Evolutionary conservation across 768 basidiomycete genomes (phyloP).

Genomic region (Mycena belliarum): DNA sequence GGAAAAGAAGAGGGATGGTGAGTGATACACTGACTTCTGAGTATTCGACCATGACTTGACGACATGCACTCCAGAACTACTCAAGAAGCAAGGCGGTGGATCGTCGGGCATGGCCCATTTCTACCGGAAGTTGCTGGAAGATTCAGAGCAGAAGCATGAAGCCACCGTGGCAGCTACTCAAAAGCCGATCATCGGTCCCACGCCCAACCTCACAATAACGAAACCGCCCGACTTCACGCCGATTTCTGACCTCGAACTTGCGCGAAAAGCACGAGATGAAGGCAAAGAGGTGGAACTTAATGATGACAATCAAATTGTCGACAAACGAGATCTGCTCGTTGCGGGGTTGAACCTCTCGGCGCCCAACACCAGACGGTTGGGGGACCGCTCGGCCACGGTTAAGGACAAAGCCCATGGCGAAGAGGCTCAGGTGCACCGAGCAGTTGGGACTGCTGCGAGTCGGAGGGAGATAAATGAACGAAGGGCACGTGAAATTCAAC

Average conservation of each 20-base stretch:
- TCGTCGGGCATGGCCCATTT: conserved; percentile 85
- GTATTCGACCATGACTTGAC: neutral
- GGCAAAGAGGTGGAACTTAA: conserved; percentile 92
- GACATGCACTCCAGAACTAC: conserved; percentile 46
- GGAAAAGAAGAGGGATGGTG: conserved; percentile 86
- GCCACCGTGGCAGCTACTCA: conserved; percentile 81
- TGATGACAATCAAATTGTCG: conserved; percentile 96
- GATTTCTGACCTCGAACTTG: conserved; percentile 74
- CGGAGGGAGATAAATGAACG: conserved; percentile 83
- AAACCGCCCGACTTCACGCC: conserved; percentile 67
- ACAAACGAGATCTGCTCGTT: conserved; percentile 88
- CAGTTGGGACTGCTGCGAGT: conserved; percentile 81
- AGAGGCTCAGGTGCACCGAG: conserved; percentile 58
- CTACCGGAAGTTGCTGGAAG: conserved; percentile 76
- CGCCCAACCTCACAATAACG: conserved; percentile 71
- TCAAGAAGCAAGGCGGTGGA: conserved; percentile 56
- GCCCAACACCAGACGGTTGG: conserved; percentile 75
- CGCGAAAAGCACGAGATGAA: conserved; percentile 63
- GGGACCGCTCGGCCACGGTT: conserved; percentile 37
- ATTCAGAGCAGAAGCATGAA: conserved; percentile 80
- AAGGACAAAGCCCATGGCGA: conserved; percentile 28
- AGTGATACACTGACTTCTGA: conserved; percentile 24
- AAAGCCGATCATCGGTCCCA: conserved; percentile 58
- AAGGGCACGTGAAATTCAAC: conserved; percentile 72
- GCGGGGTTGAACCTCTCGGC: conserved; percentile 92